phyloP scores from a whole-genome alignment of 2,329 filamentous ascomycete species.

The Colletotrichum endophyticum region DNA sequence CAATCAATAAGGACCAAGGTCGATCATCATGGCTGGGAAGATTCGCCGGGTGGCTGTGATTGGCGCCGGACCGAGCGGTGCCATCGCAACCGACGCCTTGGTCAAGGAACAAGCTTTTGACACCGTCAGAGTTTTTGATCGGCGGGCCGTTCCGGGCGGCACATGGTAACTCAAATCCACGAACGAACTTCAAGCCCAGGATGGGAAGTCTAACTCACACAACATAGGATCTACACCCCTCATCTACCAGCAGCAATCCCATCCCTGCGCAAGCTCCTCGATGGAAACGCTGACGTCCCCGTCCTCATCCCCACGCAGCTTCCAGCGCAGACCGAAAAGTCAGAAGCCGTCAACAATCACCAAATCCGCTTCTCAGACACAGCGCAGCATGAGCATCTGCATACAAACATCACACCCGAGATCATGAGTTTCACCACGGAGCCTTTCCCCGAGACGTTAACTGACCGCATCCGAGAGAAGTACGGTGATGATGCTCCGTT shows the following conservation, averaged over 20 bases:
- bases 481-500: constrained; percentile 61
- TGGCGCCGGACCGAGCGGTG: constrained; percentile 61
- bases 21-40: not conserved
- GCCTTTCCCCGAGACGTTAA: constrained; percentile 45
- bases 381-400: constrained; percentile 60
- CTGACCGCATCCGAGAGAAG: constrained; percentile 44
- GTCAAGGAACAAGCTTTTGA: constrained; percentile 61
- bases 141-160: constrained; percentile 58
- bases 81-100: constrained; percentile 62
- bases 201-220: not conserved
- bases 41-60: constrained; percentile 54
- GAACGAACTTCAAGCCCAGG: not conserved
- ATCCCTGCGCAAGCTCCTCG: constrained; percentile 36
- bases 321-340: constrained; percentile 44
- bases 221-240: constrained; percentile 34
- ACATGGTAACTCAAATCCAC: constrained; percentile 49
- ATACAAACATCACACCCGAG: constrained; percentile 61
- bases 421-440: constrained; percentile 64
- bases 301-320: constrained; percentile 45
- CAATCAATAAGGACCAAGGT: not conserved
- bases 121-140: constrained; percentile 61
- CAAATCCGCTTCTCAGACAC: constrained; percentile 56
- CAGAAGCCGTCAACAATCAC: constrained; percentile 32
- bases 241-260: constrained; percentile 34
- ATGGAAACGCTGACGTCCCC: constrained; percentile 48